Evolutionary conservation across 176 grass and related monocot species (phyloP), one percentile per base, ranked within the genome.

Genomic region (Triticum monococcum): DNA sequence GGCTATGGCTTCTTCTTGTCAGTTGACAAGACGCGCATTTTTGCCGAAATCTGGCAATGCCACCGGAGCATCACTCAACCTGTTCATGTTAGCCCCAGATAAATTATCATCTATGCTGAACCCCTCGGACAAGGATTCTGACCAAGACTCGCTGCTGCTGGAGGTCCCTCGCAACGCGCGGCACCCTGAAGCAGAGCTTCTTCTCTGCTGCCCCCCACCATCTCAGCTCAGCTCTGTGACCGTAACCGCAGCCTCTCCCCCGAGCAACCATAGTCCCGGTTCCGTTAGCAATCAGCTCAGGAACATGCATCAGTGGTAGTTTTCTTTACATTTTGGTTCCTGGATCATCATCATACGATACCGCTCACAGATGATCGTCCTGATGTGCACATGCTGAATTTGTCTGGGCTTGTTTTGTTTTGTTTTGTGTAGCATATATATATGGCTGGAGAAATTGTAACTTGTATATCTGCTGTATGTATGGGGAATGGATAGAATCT

Each of bases 151-250:
- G 50, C 16, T 98, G 84, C 79, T 98, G 71, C 79, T 96, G 30
- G 86, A 94, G 33, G 83, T 98, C 61, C 93, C 93, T 81, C 81
- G 64, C 57, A 95, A 89, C 83, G 90, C 84, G 75, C 85, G 82
- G 22, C 94, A 89, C 31, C 52, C 87, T 37, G 95, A 98, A 79
- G 89, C 95, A 41, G 93, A 95, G 35, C 90, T 98, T 85, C 89
- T 98, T 28, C 88, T 77, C 61, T 54, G 50, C 50, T 52, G 50
- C 16, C 50, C 50, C 50, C 87, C 81, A 69, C 89, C 89, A 79
- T 88, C 57, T 72, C 87, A 91, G 32, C 36, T 87, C 60, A 94
- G 75, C 60, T 85, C 84, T 11, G 68, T 50, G 71, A 64, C 81
- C 54, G 50, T 54, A 54, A 54, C 50, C 74, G 31, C 71, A 87